Conservation (phyloP, 768 basidiomycete species). For the Symmetrospora coprosmae region DNA sequence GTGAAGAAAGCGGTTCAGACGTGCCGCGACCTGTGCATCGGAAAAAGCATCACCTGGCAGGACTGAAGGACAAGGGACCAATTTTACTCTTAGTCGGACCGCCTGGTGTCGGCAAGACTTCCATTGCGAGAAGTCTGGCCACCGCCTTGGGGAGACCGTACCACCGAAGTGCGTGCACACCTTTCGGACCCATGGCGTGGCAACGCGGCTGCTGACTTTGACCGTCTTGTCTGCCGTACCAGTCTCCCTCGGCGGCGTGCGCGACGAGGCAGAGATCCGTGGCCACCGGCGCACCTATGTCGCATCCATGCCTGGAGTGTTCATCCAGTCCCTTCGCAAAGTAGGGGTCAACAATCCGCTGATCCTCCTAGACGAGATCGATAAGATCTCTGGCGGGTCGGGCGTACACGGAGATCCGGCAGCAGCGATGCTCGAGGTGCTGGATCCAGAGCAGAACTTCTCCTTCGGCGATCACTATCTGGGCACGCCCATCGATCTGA, state of each 20-base stretch:
- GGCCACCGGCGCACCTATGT: constrained; percentile 72
- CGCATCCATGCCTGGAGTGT: constrained; percentile 35
- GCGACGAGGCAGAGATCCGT: constrained; percentile 77
- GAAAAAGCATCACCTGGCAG: no score
- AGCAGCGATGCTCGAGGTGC: constrained; percentile 75
- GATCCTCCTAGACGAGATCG: constrained; percentile 76
- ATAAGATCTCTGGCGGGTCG: constrained; percentile 49
- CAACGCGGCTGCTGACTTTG: no score
- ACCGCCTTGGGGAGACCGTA: constrained; percentile 69
- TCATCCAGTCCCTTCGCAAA: constrained; percentile 67
- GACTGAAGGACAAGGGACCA: constrained; percentile 27
- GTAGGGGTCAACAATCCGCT: constrained; percentile 69
- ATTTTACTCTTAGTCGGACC: constrained; percentile 46
- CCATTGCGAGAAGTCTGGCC: constrained; percentile 75
- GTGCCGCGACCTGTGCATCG: no score
- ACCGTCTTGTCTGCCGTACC: no score
- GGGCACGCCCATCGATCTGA: constrained; percentile 39
- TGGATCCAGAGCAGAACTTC: constrained; percentile 44
- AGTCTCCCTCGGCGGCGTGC: constrained; percentile 75
- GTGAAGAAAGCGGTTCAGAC: no score
- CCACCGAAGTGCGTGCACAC: constrained; percentile 84
- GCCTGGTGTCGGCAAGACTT: constrained; percentile 82
- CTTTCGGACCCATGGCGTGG: no score
- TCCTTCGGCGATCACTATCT: constrained; percentile 68
- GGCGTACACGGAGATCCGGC: constrained; percentile 69